phyloP scores from a whole-genome alignment of 345 rosid species.

The Aegle marmelos region DNA sequence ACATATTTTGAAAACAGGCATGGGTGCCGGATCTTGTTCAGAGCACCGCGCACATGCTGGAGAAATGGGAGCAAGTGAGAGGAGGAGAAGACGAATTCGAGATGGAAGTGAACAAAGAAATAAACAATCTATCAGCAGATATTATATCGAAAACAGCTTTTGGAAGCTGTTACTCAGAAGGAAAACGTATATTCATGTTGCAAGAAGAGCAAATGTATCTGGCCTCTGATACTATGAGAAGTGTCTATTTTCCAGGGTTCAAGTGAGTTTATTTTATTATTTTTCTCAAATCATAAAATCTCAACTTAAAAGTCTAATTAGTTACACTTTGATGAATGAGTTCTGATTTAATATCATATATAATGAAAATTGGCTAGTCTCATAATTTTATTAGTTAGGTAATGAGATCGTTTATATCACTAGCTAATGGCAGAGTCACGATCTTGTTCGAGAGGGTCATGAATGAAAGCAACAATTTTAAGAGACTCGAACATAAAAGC shows the following conservation, averaged over 20 bases:
- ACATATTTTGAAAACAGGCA: slow-evolving; percentile 21
- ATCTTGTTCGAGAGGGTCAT: too few species aligned
- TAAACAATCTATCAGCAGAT: slow-evolving; percentile 61
- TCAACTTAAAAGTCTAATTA: too few species aligned
- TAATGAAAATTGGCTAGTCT: too few species aligned
- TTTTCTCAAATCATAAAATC: too few species aligned
- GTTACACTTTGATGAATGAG: too few species aligned
- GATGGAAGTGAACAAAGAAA: slow-evolving; percentile 55
- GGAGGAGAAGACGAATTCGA: slow-evolving; percentile 57
- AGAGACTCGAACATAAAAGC: too few species aligned
- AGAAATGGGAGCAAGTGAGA: slow-evolving; percentile 59
- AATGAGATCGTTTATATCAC: too few species aligned
- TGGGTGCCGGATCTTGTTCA: slow-evolving; percentile 68
- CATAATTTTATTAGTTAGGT: too few species aligned
- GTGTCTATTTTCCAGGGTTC: slow-evolving; percentile 70
- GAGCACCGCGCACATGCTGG: slow-evolving; percentile 42
- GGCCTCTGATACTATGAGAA: slow-evolving; percentile 43
- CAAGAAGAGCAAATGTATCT: slow-evolving; percentile 70
- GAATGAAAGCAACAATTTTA: too few species aligned
- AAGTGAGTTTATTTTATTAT: slow-evolving; percentile 36
- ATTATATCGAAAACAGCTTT: slow-evolving; percentile 77
- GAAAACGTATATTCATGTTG: slow-evolving; percentile 54
- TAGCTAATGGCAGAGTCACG: too few species aligned
- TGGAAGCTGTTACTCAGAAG: slow-evolving; percentile 73
- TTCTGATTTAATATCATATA: too few species aligned